A percentile compares a stretch with the other conserved stretches of the same genome.
phyloP scores from a whole-genome alignment of 192 early-diverging fungal genomes.

The Chytriomyces confervae region DNA sequence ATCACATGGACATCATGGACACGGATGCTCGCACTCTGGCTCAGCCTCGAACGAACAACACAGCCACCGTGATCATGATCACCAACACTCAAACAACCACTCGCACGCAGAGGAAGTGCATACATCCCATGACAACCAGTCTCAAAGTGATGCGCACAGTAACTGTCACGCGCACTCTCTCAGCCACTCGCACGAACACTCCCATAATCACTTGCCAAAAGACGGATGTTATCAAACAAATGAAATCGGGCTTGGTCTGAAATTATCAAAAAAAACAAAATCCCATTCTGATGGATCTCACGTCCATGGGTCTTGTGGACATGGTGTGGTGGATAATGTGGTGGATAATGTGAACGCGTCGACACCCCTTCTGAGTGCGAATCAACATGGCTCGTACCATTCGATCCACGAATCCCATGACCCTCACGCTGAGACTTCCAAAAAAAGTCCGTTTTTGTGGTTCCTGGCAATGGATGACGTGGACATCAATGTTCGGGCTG shows the following conservation, averaged over 20 bases:
- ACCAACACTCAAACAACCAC: constrained; percentile 32
- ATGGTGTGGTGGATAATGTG: too few species aligned
- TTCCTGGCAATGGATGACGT: constrained; percentile 9
- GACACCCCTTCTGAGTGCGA: constrained; percentile 17
- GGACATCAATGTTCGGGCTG: constrained; percentile 67
- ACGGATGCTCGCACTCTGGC: constrained; percentile 29
- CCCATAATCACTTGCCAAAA: constrained; percentile 34
- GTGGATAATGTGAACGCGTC: constrained; percentile 1
- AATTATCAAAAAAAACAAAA: constrained; percentile 46
- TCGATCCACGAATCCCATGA: neutral
- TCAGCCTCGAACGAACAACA: neutral
- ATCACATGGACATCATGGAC: neutral
- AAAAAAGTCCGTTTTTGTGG: neutral
- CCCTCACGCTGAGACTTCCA: neutral
- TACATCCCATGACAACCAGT: neutral
- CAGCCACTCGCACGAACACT: constrained; percentile 39
- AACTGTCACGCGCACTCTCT: constrained; percentile 45
- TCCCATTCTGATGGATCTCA: constrained; percentile 75
- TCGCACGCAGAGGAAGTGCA: constrained; percentile 3
- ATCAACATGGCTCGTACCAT: neutral
- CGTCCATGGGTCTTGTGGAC: constrained; percentile 41
- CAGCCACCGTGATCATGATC: neutral
- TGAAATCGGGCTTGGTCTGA: neutral
- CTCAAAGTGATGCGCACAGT: constrained; percentile 23
- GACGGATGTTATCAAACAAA: constrained; percentile 10